Base-by-base conservation (phyloP, 2,329 filamentous ascomycete species). In the Diaporthe capsici region DNA sequence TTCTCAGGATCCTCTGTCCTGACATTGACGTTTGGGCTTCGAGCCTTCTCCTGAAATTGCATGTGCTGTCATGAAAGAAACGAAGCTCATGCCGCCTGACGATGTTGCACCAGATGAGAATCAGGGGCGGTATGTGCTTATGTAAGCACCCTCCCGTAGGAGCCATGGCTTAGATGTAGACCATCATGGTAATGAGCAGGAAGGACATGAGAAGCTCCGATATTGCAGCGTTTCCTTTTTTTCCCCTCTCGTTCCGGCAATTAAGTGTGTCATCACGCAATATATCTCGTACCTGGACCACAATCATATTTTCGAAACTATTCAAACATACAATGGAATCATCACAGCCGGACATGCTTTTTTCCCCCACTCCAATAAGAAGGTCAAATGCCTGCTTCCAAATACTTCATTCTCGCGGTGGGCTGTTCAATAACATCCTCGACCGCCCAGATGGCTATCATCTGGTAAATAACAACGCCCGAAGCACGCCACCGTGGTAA, bases 1-100 rank as follows among this genome's bases (percentile, higher is more conserved):
- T 77, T 15, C 55, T 73, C 57, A 77, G 6, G 37, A 60, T 49
- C 17, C 73, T 73, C 5, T 51, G 44, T 49, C 70, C 60, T 58
- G 75, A 73, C 75, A 76, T 73, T 34, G 25, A 47, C 31, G 25
- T 25, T 9, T 34, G n/a, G 55, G 39, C n/a, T 51, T 37, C n/a
- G 17, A 55, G 47, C 65, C 31, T 53, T 39, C 31, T 39, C 22
- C 15, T 42, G 47, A 22, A 7, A 15, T 10, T 53, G 47, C 65
- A 22, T 25, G 47, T 10, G 47, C 8, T 53, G 47, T 53, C 31
- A 51, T 22, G 34, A 53, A 42, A 28, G 65, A 42, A 25, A 8
- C 1, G 22, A n/a, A 31, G n/a, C 9, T 15, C 22, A 22, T 20
- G 65, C 4, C 4, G n/a, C 65, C 34, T 17, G 22, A 34, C 9